Conservation (phyloP, 176 grass and related monocot species). For the Oryza longistaminata region DNA sequence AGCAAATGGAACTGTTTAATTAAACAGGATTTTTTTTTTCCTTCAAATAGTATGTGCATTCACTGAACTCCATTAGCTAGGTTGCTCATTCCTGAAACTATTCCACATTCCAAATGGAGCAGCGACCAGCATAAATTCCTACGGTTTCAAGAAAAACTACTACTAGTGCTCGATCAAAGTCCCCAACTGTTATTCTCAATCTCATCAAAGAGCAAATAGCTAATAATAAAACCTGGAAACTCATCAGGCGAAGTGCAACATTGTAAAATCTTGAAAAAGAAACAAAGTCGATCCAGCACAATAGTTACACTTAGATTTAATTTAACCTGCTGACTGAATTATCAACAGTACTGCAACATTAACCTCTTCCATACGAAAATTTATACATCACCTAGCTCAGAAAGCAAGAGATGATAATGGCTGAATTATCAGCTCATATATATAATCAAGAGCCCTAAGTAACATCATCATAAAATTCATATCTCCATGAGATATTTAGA, state of each 20-base stretch:
- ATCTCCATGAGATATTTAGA: neutral
- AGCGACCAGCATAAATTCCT: no score
- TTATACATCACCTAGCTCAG: neutral
- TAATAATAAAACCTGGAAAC: no score
- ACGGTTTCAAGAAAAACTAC: no score
- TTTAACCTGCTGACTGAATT: no score
- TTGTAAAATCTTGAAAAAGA: neutral
- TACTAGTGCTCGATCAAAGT: neutral
- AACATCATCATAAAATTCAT: constrained; percentile 2
- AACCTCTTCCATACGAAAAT: no score
- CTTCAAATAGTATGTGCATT: no score
- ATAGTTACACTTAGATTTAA: neutral
- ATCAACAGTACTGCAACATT: no score
- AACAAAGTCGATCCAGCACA: neutral
- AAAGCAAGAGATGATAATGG: neutral
- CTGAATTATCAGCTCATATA: neutral
- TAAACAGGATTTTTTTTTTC: neutral
- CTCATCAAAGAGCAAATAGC: no score
- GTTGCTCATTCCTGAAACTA: no score
- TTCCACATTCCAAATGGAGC: no score
- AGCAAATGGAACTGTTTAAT: neutral
- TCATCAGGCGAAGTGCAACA: neutral
- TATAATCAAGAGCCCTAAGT: neutral
- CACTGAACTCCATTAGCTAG: no score
- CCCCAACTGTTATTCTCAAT: no score